Conservation (phyloP, 208 protist species). For the Herpetomonas samuelpessoai region DNA sequence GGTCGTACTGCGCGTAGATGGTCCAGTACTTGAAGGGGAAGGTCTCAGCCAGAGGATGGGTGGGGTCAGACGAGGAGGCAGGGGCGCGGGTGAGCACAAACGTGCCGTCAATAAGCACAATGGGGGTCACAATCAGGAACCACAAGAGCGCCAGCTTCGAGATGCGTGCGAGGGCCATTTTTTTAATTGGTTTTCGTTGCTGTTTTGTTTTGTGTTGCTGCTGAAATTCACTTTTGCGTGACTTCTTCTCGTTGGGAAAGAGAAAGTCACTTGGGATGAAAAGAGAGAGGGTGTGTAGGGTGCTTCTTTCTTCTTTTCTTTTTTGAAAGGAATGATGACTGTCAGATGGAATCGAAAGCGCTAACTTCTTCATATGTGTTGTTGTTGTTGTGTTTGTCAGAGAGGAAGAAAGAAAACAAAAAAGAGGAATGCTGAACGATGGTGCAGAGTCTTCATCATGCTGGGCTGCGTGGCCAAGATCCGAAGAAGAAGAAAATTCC, state of each 20-base stretch:
- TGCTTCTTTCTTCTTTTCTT: slow-evolving; percentile 4
- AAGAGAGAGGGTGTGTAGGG: background rate
- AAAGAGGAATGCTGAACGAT: too few species aligned
- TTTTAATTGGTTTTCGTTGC: too few species aligned
- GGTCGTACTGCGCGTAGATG: slow-evolving; percentile 71
- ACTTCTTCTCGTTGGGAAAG: background rate
- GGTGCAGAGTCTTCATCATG: too few species aligned
- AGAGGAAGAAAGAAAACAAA: too few species aligned
- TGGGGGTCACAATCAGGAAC: slow-evolving; percentile 48
- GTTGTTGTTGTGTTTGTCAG: too few species aligned
- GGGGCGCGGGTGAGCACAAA: slow-evolving; percentile 64
- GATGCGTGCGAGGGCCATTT: slow-evolving; percentile 34
- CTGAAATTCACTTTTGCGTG: background rate
- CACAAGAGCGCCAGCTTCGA: slow-evolving; percentile 54
- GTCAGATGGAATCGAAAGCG: too few species aligned
- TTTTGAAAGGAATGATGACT: too few species aligned
- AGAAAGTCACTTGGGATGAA: background rate
- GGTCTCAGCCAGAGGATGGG: slow-evolving; percentile 47
- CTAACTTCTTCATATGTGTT: too few species aligned
- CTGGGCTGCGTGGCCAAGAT: too few species aligned
- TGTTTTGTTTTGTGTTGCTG: too few species aligned
- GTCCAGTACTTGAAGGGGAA: slow-evolving; percentile 61
- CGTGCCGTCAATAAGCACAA: slow-evolving; percentile 63
- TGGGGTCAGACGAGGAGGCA: slow-evolving; percentile 1
- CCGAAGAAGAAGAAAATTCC: too few species aligned